Base-by-base conservation (phyloP, 495 filamentous ascomycete species). In the Aspergillus sclerotioniger region DNA sequence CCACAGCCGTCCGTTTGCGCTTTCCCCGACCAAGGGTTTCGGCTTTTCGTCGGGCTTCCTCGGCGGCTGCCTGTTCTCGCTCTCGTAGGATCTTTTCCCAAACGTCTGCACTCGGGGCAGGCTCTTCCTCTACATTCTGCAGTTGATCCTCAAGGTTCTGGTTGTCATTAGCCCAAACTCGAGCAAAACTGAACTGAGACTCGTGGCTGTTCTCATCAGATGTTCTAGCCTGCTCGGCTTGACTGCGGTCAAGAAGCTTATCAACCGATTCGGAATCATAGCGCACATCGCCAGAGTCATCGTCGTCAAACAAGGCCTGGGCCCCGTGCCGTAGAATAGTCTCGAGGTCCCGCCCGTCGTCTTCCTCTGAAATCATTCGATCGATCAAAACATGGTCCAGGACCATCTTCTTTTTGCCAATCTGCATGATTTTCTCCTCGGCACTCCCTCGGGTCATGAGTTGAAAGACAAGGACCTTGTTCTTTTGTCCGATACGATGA, bases 361-460 rank as follows among this genome's bases (percentile, higher is more conserved):
- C 85, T 49, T 92, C 89, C 29, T 92, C 86, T 1, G 82, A 82
- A 50, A 88, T 89, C 82, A 98, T 90, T 35, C 83, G 87, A 64
- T 98, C 90, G 57, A 98, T 96, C 6, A 99, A 84, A 2, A 93
- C 85, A 67, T 97, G 92, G 57, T 97, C 94, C 0, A 99, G 81
- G 0, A 88, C 89, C 78, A 97, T 87, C 76, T 99, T 99, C 73
- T 90, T 95, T 59, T 92, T 89, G 7, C 94, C 94, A 58, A 96
- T 94, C 70, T 97, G 90, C 73, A 97, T 83, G 52, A 99, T 98
- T 65, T 93, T 94, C 70, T 99, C 95, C 70, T 99, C 94, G 0
- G 87, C 90, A 21, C 86, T 91, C 17, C 87, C 83, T 12, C 92
- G 86, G 3, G 93, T 97, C 74, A 95, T 90, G 0, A 99, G 73